Evolutionary conservation across 306 rosid genomes (phyloP).

Genomic region (Lathyrus oleraceus): DNA sequence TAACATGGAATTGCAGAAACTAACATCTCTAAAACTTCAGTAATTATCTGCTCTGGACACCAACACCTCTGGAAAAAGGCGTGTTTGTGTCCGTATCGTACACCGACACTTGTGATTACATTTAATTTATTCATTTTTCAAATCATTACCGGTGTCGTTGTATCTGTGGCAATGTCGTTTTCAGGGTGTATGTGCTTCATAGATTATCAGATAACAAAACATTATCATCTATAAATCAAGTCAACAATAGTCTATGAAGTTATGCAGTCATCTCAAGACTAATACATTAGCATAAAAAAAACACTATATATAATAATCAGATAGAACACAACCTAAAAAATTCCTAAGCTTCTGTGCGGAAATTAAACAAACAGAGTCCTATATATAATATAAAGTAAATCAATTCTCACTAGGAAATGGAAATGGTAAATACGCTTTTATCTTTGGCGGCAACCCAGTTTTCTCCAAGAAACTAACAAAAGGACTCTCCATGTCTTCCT

Average conservation of each 20-base stretch:
- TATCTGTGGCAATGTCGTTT: too few species aligned
- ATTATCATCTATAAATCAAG: constrained; percentile 14
- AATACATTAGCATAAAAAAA: too few species aligned
- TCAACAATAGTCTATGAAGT: neutral
- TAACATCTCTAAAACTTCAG: neutral
- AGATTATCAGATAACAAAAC: neutral
- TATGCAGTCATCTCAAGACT: constrained; percentile 20
- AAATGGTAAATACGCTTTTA: constrained; percentile 75
- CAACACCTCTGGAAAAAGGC: too few species aligned
- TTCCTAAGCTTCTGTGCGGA: neutral
- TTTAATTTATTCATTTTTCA: too few species aligned
- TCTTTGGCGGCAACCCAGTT: constrained; percentile 75
- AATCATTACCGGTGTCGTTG: too few species aligned
- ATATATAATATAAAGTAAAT: constrained; percentile 4
- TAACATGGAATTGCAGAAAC: constrained; percentile 4
- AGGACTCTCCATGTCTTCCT: constrained; percentile 76
- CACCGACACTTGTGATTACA: too few species aligned
- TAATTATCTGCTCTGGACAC: neutral
- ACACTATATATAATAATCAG: neutral
- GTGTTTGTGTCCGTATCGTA: too few species aligned
- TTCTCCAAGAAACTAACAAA: constrained; percentile 72
- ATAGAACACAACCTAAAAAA: constrained; percentile 1
- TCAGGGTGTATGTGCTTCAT: too few species aligned
- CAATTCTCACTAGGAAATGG: constrained; percentile 51
- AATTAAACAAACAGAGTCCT: neutral